Conservation (phyloP, 148 eudicot genomes). For the Silene uniflora region DNA sequence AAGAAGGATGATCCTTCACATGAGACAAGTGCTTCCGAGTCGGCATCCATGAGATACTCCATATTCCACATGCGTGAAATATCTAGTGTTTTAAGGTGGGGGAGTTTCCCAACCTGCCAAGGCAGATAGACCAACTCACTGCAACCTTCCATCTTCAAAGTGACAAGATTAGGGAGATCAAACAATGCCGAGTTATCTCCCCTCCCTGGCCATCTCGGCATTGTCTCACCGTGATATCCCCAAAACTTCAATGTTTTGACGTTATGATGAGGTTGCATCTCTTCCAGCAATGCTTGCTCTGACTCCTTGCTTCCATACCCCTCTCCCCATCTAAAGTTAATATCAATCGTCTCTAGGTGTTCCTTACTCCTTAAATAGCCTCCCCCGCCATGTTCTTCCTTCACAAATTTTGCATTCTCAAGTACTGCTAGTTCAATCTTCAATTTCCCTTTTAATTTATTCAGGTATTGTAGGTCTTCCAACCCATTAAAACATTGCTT, state of each 20-base stretch:
- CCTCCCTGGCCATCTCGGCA: conserved; percentile 17
- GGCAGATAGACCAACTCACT: neutral
- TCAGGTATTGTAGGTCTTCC: neutral
- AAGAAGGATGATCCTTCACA: neutral
- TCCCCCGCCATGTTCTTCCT: no score
- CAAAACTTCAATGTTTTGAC: neutral
- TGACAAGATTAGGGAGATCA: conserved; percentile 18
- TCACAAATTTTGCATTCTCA: no score
- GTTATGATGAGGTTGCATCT: conserved; percentile 16
- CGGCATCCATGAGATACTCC: neutral
- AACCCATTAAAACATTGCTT: neutral
- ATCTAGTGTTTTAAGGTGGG: neutral
- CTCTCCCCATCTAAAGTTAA: no score
- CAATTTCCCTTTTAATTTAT: neutral
- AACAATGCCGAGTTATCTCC: neutral
- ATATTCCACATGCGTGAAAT: neutral
- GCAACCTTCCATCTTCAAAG: neutral
- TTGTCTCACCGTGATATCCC: conserved; percentile 1
- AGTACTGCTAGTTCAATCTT: neutral
- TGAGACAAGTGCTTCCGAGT: neutral
- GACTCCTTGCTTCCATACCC: no score
- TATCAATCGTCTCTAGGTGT: no score
- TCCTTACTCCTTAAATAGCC: no score
- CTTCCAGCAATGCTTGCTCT: neutral
- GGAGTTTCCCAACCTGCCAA: neutral